phyloP scores from a whole-genome alignment of 495 filamentous ascomycete genomes.

The Glarea lozoyensis region DNA sequence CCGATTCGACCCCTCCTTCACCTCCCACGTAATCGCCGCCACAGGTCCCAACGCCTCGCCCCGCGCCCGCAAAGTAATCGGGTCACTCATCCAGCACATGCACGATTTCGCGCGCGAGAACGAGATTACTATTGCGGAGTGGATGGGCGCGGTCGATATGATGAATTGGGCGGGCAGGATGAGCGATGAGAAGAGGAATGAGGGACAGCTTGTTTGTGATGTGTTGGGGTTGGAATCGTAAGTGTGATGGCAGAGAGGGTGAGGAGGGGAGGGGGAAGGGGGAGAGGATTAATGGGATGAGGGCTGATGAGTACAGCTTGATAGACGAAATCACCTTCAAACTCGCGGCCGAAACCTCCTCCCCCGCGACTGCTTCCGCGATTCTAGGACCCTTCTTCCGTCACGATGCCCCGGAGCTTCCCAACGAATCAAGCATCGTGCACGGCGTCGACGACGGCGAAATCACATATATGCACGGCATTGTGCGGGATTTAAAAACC shows the following conservation, averaged over 20 bases:
- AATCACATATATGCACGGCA: constrained; percentile 67
- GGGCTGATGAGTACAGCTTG: too few species aligned
- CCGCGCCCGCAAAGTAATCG: constrained; percentile 46
- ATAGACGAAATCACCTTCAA: constrained; percentile 84
- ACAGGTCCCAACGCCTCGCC: constrained; percentile 56
- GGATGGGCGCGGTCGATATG: constrained; percentile 55
- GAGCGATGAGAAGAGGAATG: constrained; percentile 53
- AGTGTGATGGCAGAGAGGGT: constrained; percentile 8
- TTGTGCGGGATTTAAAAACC: constrained; percentile 62
- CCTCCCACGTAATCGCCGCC: constrained; percentile 51
- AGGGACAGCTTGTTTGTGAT: constrained; percentile 70
- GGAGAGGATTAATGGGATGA: too few species aligned
- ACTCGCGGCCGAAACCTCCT: constrained; percentile 58
- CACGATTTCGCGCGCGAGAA: constrained; percentile 64
- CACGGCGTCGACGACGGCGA: constrained; percentile 49
- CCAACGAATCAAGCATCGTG: constrained; percentile 63
- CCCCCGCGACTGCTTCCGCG: constrained; percentile 65
- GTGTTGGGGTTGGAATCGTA: constrained; percentile 74
- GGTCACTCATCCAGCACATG: constrained; percentile 49
- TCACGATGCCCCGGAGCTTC: constrained; percentile 70
- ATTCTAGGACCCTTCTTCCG: constrained; percentile 88
- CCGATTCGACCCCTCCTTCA: constrained; percentile 55
- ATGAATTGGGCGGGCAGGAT: constrained; percentile 51
- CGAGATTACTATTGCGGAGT: constrained; percentile 56
- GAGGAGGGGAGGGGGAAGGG: too few species aligned